Evolutionary conservation across 331 rosid genomes (phyloP).

Genomic region (Quercus tomentella): DNA sequence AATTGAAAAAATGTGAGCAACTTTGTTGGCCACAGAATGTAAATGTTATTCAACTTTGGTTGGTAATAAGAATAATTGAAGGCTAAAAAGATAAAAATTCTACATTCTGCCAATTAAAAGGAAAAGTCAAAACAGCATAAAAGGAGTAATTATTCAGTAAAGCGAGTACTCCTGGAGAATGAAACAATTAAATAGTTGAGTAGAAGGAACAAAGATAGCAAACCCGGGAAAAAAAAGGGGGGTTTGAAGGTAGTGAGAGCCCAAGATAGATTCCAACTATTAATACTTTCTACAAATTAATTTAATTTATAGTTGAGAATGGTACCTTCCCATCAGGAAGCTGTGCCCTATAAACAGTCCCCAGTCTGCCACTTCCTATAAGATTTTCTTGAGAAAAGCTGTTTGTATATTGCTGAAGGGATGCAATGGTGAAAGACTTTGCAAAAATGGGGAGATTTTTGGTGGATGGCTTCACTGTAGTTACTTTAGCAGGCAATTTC

Average conservation of each 20-base stretch:
- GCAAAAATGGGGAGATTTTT: constrained; percentile 45
- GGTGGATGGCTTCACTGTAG: constrained; percentile 37
- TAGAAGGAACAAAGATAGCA: background rate
- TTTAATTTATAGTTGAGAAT: constrained; percentile 19
- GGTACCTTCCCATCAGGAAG: constrained; percentile 80
- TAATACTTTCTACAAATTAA: constrained; percentile 6
- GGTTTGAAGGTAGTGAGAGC: background rate
- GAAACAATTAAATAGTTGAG: background rate
- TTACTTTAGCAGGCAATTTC: constrained; percentile 25
- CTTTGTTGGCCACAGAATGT: background rate
- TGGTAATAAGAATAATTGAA: background rate
- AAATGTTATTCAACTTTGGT: background rate
- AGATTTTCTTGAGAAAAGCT: constrained; percentile 87
- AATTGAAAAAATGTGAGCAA: background rate
- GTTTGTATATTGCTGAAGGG: constrained; percentile 83
- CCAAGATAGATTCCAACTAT: constrained; percentile 11
- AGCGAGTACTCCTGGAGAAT: too few species aligned
- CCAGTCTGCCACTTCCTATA: constrained; percentile 75
- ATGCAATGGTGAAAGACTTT: constrained; percentile 69
- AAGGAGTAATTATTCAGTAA: too few species aligned
- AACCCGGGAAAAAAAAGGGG: background rate
- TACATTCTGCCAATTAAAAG: background rate
- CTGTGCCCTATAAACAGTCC: constrained; percentile 76
- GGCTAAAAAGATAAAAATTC: background rate
- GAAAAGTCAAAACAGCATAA: background rate